Evolutionary conservation across 306 rosid species (phyloP), one percentile per base, ranked within the genome.

Genomic region (Canavalia ensiformis): DNA sequence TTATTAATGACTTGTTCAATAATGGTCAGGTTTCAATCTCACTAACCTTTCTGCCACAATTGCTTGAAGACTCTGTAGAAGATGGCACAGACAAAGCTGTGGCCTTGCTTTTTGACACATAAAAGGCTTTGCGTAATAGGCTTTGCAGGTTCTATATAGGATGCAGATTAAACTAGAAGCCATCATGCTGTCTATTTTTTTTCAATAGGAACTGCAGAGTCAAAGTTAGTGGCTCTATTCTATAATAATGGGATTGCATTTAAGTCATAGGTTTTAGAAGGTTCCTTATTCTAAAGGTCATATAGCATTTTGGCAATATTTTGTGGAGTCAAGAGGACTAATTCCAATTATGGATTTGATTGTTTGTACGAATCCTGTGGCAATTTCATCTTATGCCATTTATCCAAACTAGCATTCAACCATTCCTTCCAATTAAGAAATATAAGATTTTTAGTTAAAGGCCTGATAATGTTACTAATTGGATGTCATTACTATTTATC

Each of bases 21-120:
- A 49, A 72, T 69, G 54, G 9, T 41, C 2, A 7, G 68, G 10
- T 82, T 72, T 70, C 7, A 8, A 18, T 73, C 62, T 68, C 49
- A 35, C 42, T 69, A 57, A 13, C 51, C 46, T 41, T 63, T 72
- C 13, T 59, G 52, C 58, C 31, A 50, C 74, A 91, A 96, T 82
- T 91, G 88, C 94, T 93, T 13, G 90, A 93, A 86, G 96, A 91
- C 83, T 88, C 92, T 72, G 69, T 91, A 25, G 92, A 93, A 81
- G 96, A 89, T 68, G 88, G 87, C 82, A 62, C 81, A 81, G 97
- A 91, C 68, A 93, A 89, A 88, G 78, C 86, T 4, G 92, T 86
- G 59, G 82, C 74, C 79, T 87, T 89, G 84, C 80, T 88, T 82
- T 86, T 89, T 28, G 91, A 89, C 80, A 78, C 90, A 75, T 95